Conservation (phyloP, 306 rosid genomes). For the Lotus japonicus region DNA sequence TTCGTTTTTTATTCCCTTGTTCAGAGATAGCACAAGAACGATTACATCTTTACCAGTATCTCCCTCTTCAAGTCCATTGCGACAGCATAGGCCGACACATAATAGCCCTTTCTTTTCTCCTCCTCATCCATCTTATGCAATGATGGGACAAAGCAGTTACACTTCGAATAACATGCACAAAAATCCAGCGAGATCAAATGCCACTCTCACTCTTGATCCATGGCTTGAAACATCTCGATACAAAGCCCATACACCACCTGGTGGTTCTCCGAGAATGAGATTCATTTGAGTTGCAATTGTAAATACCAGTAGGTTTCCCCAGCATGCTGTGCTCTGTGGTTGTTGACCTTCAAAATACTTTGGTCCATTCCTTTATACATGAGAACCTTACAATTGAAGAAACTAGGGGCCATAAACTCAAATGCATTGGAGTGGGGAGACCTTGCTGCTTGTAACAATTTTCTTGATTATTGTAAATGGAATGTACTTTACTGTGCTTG, state of each 20-base stretch:
- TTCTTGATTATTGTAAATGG: slow-evolving; percentile 42
- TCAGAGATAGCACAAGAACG: slow-evolving; percentile 60
- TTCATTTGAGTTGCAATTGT: slow-evolving; percentile 47
- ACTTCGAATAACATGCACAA: slow-evolving; percentile 41
- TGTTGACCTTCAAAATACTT: slow-evolving; percentile 18
- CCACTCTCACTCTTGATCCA: slow-evolving; percentile 49
- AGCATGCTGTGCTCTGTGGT: slow-evolving; percentile 25
- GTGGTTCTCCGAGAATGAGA: slow-evolving; percentile 89
- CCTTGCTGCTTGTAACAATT: slow-evolving; percentile 29
- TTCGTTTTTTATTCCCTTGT: slow-evolving; percentile 18
- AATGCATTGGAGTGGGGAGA: slow-evolving; percentile 17
- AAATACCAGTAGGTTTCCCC: slow-evolving; percentile 40
- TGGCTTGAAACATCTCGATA: slow-evolving; percentile 45
- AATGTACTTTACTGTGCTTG: slow-evolving; percentile 24
- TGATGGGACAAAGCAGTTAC: slow-evolving; percentile 50
- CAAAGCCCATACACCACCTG: slow-evolving; percentile 61
- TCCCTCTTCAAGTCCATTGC: slow-evolving; percentile 89
- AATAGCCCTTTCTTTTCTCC: slow-evolving; percentile 68
- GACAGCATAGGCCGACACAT: slow-evolving; percentile 49
- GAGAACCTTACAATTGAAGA: slow-evolving; percentile 18
- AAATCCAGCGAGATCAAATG: slow-evolving; percentile 44
- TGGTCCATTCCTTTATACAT: slow-evolving; percentile 24
- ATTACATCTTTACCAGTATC: slow-evolving; percentile 89
- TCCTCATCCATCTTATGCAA: slow-evolving; percentile 57
- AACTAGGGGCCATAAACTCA: slow-evolving; percentile 1